Conservation (phyloP, 139 green algal species). For the Chlorella sp. region DNA sequence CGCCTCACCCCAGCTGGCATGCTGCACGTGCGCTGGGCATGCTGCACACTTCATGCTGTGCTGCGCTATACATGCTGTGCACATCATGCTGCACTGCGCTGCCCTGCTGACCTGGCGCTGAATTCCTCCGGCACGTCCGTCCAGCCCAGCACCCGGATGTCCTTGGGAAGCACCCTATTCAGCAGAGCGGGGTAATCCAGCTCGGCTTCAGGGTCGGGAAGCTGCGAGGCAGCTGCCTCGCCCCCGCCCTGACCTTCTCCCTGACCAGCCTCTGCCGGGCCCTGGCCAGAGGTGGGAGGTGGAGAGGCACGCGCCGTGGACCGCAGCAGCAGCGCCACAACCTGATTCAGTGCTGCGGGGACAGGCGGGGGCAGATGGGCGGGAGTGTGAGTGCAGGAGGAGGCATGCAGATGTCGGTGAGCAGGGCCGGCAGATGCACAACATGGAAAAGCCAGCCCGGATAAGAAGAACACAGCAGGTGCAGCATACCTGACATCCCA, state of each 20-base stretch:
- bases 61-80: not conserved
- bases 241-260: no score
- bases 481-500: not conserved
- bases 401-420: not conserved
- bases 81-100: not conserved
- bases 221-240: no score
- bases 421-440: no score
- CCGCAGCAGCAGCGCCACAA: conserved; percentile 83
- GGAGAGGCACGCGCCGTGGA: conserved; percentile 55
- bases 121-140: conserved; percentile 72
- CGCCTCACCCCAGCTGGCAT: no score
- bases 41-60: not conserved
- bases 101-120: conserved; percentile 67
- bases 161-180: conserved; percentile 62
- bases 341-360: conserved; percentile 68
- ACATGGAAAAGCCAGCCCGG: not conserved
- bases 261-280: not conserved
- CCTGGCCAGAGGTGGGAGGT: no score
- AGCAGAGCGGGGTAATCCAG: conserved; percentile 86
- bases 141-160: conserved; percentile 91
- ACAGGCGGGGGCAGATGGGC: no score
- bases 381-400: no score
- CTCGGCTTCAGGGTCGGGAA: conserved; percentile 57
- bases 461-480: not conserved
- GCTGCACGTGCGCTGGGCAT: not conserved